Base-by-base conservation (phyloP, 345 rosid species). In the Sisymbrium altissimum region DNA sequence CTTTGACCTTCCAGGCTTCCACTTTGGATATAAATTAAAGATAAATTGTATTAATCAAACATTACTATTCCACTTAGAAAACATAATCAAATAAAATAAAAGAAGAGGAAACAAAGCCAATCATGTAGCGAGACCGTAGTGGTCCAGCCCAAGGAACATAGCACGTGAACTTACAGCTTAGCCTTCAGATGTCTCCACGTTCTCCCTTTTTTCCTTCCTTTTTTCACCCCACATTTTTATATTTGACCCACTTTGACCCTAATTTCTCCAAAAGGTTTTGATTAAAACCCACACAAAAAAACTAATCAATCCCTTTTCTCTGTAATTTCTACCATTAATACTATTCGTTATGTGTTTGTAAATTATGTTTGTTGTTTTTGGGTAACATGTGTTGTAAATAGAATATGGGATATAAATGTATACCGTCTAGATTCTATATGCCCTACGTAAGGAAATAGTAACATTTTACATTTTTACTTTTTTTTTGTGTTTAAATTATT, bases 151-250 rank as follows among this genome's bases (percentile, higher is more conserved):
- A 45, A 76, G 41, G 72, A 78, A 84, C 88, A 84, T 56, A 71
- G 82, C 92, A 84, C 89, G 92, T 86, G 92, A 83, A 72, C 72
- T 64, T 82, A 78, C 85, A 82, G 85, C 61, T 68, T 73, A 53
- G 64, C 74, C 54, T 78, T 81, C 85, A 79, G 74, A 82, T 66
- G 62, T 69, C 72, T 78, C 77, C 79, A 76, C 80, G 74, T 48
- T 54, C 74, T 32, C 74, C 14, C 43, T 60, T 60, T 68, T 43
- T 35, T 14, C 18, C 25, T 54, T 4, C 30, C 48, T 32, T 46
- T 68, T 78, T 53, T 35, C 48, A 27, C 63, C 68, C 77, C 46
- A 60, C 45, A 56, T 48, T 49, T 65, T 68, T 41, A 79, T 50
- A 32, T 64, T 64, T 70, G 71, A 64, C 72, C 39, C 67, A 55